Evolutionary conservation across 2,329 filamentous ascomycete species (phyloP), one percentile per base, ranked within the genome.

Genomic region (Phaeophleospora eucalypticola): DNA sequence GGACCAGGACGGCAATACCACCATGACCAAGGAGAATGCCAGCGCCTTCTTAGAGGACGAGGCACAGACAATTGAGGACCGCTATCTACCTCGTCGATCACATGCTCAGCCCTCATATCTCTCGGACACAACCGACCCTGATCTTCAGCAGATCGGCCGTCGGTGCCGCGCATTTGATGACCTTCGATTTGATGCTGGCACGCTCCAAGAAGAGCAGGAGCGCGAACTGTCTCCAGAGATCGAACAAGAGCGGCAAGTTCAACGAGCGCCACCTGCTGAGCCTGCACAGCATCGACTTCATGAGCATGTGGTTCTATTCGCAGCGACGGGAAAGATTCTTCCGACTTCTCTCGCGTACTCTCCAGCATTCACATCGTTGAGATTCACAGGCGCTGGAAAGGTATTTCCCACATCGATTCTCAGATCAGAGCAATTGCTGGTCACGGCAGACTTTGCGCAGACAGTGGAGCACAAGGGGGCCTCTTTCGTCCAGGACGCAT

Each of bases 191-290:
- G 0, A 66, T 69, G 0, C 24, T 12, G 24, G 24, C 24, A 64
- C 66, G 0, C 63, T 86, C 0, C 67, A 78, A 2, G 82, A 87
- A 56, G 84, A 88, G 47, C 82, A 87, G 53, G 84, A 88, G 58
- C 72, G 83, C 0, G 84, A 87, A 51, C 67, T 88, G 0, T 71
- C 79, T 0, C 81, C 80, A 0, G 83, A 89, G 50, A 73, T 79
- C 1, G 80, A 87, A 53, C 65, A 76, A 19, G 80, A 87, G 56
- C 67, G 73, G 1, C 67, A 85, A 40, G 43, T 58, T 0, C 68
- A 85, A 52, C 68, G 68, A 1, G 77, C 80, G 0, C 57, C 61
- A 0, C 46, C 62, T 0, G 68, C 69, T 1, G 32, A 56, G 0
- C 70, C 81, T 0, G 57, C 51, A 0, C 1, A 7, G 0, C 78